Evolutionary conservation across 2,329 filamentous ascomycete species (phyloP).

Genomic region (Scedosporium dehoogii): DNA sequence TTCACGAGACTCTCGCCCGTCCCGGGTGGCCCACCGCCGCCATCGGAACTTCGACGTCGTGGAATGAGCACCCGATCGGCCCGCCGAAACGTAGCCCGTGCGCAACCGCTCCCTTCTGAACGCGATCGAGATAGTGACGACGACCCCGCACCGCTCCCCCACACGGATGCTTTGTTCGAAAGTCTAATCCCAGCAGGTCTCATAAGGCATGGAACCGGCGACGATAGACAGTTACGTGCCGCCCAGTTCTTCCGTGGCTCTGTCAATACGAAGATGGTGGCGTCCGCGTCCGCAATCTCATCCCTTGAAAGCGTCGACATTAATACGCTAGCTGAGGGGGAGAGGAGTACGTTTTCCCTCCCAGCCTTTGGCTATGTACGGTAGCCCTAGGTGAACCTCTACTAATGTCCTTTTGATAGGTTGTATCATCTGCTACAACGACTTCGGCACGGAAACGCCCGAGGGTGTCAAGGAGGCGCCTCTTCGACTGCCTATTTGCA

Average conservation of each 20-base stretch:
- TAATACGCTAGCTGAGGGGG: slow-evolving; percentile 28
- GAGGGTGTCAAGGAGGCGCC: slow-evolving; percentile 49
- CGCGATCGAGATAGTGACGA: slow-evolving; percentile 6
- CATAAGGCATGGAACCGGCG: slow-evolving; percentile 1
- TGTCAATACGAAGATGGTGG: slow-evolving; percentile 32
- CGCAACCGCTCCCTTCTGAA: neutral
- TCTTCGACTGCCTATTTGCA: slow-evolving; percentile 50
- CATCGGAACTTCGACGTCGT: slow-evolving; percentile 1
- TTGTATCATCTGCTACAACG: slow-evolving; percentile 57
- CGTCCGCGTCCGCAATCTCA: slow-evolving; percentile 34
- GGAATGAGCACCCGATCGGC: neutral
- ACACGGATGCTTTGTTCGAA: neutral
- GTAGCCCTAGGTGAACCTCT: neutral
- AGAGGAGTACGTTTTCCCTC: slow-evolving; percentile 9
- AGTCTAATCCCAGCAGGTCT: neutral
- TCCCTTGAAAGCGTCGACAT: slow-evolving; percentile 37
- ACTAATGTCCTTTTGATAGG: slow-evolving; percentile 23
- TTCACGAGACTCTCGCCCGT: neutral
- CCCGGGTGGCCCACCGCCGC: neutral
- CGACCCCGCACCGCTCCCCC: neutral
- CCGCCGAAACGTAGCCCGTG: neutral
- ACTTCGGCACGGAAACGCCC: slow-evolving; percentile 45
- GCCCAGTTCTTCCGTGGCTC: slow-evolving; percentile 35
- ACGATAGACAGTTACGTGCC: slow-evolving; percentile 6
- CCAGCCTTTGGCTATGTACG: neutral